These are phyloP conservation scores for Pythium plurisporium DNA, from an alignment of 352 stramenopile genomes.

Conservation along the genomic window DNA sequence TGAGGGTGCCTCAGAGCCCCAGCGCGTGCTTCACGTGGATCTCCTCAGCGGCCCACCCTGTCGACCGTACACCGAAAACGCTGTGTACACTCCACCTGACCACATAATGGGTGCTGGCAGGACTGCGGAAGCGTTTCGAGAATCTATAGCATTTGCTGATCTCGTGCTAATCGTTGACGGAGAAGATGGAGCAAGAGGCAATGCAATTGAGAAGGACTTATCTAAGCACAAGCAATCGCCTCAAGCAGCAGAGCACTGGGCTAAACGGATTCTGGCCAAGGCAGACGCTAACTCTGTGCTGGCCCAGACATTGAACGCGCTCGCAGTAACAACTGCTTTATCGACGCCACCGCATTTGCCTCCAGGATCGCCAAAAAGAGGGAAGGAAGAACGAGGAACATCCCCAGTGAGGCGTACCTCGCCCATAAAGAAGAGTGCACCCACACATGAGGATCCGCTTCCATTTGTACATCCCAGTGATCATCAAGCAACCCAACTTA, in stretches of 20 bases:
- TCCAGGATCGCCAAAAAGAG: slow-evolving; percentile 1
- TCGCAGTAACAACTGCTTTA: slow-evolving; percentile 26
- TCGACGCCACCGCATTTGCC: neutral
- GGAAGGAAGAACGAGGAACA: slow-evolving; percentile 11
- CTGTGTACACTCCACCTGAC: slow-evolving; percentile 58
- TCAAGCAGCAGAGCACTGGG: slow-evolving; percentile 48
- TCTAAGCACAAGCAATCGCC: slow-evolving; percentile 4
- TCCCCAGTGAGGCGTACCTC: slow-evolving; percentile 11
- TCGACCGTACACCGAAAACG: slow-evolving; percentile 70
- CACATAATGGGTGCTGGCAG: slow-evolving; percentile 22
- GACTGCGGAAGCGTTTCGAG: slow-evolving; percentile 19
- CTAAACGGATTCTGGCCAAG: slow-evolving; percentile 50
- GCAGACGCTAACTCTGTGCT: slow-evolving; percentile 49
- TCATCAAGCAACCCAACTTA: slow-evolving; percentile 49
- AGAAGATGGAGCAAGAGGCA: neutral
- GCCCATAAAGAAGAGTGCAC: slow-evolving; percentile 1
- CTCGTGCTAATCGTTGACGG: slow-evolving; percentile 46
- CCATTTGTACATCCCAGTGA: neutral
- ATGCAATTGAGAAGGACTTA: slow-evolving; percentile 5
- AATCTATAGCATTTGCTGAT: slow-evolving; percentile 69
- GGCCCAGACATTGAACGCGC: slow-evolving; percentile 53
- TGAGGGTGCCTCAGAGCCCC: slow-evolving; percentile 16
- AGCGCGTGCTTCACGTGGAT: slow-evolving; percentile 60
- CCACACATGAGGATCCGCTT: neutral
- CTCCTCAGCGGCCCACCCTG: slow-evolving; percentile 55